Conservation (phyloP, 106 monocot genomes). For the Dioscorea dumetorum region DNA sequence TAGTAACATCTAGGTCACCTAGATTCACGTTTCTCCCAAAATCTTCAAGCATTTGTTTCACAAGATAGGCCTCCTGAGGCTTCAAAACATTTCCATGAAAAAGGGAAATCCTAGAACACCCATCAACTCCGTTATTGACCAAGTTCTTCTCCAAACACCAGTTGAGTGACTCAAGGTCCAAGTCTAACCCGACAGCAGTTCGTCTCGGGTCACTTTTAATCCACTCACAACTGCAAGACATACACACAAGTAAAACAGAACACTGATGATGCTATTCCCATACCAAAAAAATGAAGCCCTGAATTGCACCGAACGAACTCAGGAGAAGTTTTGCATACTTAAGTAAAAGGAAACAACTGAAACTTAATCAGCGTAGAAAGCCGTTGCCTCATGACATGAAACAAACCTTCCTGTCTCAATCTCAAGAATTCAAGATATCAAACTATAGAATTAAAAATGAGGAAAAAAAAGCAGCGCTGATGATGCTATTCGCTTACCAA, state of each 20-base stretch:
- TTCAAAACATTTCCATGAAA: conserved; percentile 91
- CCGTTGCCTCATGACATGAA: no score
- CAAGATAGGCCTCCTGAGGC: conserved; percentile 40
- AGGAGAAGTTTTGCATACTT: no score
- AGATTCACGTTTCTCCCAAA: background rate
- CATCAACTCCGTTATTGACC: conserved; percentile 52
- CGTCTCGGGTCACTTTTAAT: conserved; percentile 58
- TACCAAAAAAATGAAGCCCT: no score
- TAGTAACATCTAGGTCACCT: conserved; percentile 18
- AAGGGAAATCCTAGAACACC: conserved; percentile 64
- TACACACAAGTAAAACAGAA: background rate
- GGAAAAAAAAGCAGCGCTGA: no score
- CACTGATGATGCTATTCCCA: no score
- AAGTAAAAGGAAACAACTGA: no score
- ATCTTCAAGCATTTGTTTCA: conserved; percentile 22
- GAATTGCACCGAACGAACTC: no score
- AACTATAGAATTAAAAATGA: no score
- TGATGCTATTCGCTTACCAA: no score
- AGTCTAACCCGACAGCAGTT: conserved; percentile 78
- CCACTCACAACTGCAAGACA: conserved; percentile 65
- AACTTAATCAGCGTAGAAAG: no score
- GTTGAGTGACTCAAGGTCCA: conserved; percentile 74
- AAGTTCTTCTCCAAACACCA: conserved; percentile 85
- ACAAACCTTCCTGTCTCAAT: no score
- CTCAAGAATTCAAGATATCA: no score